These are phyloP conservation scores for Botrytis medusae DNA, from an alignment of 2,329 filamentous ascomycete species.

Conservation along the genomic window DNA sequence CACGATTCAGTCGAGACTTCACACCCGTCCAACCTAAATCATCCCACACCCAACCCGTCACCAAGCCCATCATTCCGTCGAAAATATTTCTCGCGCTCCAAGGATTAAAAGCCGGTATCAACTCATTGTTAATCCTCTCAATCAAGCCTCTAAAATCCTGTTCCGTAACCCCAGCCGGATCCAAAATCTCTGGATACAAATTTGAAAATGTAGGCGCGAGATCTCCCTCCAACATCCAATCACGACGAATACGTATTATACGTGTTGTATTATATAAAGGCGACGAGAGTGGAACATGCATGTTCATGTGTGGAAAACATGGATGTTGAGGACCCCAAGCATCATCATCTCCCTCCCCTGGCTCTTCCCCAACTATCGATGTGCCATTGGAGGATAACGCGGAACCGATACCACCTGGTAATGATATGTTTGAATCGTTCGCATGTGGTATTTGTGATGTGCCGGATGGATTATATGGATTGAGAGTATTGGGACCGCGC, in stretches of 20 bases:
- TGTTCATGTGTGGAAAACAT: conserved; percentile 90
- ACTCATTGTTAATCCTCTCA: conserved; percentile 74
- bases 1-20: conserved; percentile 66
- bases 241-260: conserved; percentile 85
- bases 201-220: conserved; percentile 92
- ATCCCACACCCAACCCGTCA: conserved; percentile 95
- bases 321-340: conserved; percentile 94
- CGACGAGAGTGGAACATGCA: conserved; percentile 79
- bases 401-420: conserved; percentile 35
- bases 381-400: conserved; percentile 40
- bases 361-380: conserved; percentile 35
- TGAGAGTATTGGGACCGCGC: conserved; percentile 33
- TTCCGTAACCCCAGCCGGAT: conserved; percentile 77
- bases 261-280: conserved; percentile 74
- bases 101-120: conserved; percentile 78
- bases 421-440: conserved; percentile 31
- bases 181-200: conserved; percentile 92
- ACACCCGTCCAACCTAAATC: conserved; percentile 76
- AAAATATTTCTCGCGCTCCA: conserved; percentile 74
- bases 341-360: conserved; percentile 56
- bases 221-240: conserved; percentile 89
- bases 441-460: conserved; percentile 29
- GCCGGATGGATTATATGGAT: conserved; percentile 30
- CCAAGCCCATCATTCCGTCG: conserved; percentile 73
- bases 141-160: conserved; percentile 82